phyloP scores from a whole-genome alignment of 805 yeast species.

The Maudiozyma serrabonitensis region DNA sequence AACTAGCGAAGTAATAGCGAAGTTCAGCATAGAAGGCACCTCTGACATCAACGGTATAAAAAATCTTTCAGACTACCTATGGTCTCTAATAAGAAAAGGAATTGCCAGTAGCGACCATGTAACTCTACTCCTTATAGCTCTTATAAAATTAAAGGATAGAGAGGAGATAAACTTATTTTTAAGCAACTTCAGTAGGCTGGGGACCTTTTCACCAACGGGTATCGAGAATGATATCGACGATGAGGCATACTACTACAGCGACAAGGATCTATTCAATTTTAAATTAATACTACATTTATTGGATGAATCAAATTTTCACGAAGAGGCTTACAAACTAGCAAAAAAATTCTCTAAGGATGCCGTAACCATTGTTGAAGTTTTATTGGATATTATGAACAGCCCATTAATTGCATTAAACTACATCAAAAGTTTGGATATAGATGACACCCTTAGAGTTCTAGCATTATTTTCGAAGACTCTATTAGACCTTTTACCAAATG shows the following conservation, averaged over 20 bases:
- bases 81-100: conserved; percentile 44
- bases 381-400: conserved; percentile 54
- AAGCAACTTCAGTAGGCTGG: conserved; percentile 28
- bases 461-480: conserved; percentile 56
- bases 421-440: conserved; percentile 58
- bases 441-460: conserved; percentile 66
- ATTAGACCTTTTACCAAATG: conserved; percentile 61
- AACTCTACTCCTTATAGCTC: conserved; percentile 67
- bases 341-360: conserved; percentile 59
- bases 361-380: conserved; percentile 64
- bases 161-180: conserved; percentile 52
- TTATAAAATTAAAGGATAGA: conserved; percentile 61
- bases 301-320: conserved; percentile 57
- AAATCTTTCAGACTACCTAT: conserved; percentile 53
- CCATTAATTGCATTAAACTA: conserved; percentile 52
- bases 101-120: conserved; percentile 70
- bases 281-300: conserved; percentile 59
- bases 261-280: conserved; percentile 44
- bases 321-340: conserved; percentile 62
- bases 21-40: conserved; percentile 57
- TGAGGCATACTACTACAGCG: conserved; percentile 26
- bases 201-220: conserved; percentile 18
- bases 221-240: conserved; percentile 31
- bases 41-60: conserved; percentile 27
- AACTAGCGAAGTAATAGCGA: conserved; percentile 68